Percentiles rank a stretch among this genome's conserved stretches.
phyloP scores from a whole-genome alignment of 768 basidiomycete species.

The Lactarius sp. region DNA sequence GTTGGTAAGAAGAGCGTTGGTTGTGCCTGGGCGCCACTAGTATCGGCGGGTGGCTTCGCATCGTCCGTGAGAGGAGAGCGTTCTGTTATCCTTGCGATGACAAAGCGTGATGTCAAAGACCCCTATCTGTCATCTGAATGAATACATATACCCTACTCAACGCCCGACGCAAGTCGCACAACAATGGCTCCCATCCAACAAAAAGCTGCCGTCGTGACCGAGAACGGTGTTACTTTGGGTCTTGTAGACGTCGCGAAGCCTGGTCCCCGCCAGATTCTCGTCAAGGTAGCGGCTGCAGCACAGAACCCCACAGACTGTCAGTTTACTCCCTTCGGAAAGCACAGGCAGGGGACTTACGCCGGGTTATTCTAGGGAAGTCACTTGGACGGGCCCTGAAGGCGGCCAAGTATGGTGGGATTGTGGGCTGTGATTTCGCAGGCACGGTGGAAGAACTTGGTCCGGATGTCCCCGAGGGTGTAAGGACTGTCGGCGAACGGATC shows the following conservation, averaged over 20 bases:
- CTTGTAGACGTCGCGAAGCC: slow-evolving; percentile 11
- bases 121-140: background rate
- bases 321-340: background rate
- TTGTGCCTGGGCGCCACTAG: no score
- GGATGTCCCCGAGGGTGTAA: slow-evolving; percentile 15
- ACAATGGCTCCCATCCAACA: slow-evolving; percentile 15
- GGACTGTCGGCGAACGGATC: slow-evolving; percentile 24
- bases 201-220: slow-evolving; percentile 1
- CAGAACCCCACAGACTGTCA: slow-evolving; percentile 20
- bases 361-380: background rate
- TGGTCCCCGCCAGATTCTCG: slow-evolving; percentile 12
- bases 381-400: background rate
- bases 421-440: slow-evolving; percentile 24
- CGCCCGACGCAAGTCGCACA: background rate
- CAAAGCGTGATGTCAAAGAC: background rate
- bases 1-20: no score
- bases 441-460: slow-evolving; percentile 22
- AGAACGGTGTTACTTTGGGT: slow-evolving; percentile 3
- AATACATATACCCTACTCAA: no score
- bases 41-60: no score
- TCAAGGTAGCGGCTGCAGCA: slow-evolving; percentile 12
- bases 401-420: slow-evolving; percentile 3
- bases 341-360: background rate
- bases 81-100: no score
- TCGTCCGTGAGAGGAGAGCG: no score